A percentile compares a stretch with the other conserved stretches of the same genome.
These are phyloP conservation scores for Schizochytrium sp. DNA, from an alignment of 108 stramenopile species.

Conservation along the genomic window DNA sequence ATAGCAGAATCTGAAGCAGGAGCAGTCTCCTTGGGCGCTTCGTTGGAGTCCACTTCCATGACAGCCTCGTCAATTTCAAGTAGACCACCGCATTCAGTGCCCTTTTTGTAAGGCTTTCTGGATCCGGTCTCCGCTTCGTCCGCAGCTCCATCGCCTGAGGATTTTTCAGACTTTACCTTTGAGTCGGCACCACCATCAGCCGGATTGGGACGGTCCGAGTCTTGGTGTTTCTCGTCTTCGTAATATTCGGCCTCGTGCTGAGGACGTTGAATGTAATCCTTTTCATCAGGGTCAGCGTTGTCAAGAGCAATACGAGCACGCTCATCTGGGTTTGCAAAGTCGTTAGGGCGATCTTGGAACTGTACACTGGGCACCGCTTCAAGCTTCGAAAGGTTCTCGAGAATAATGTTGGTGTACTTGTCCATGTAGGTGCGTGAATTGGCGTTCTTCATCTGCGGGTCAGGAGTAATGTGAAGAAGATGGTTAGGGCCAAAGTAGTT, in stretches of 20 bases:
- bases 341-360: constrained; percentile 89
- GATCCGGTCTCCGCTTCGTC: background rate
- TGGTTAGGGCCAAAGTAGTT: constrained; percentile 99
- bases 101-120: constrained; percentile 47
- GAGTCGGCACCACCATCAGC: background rate
- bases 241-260: constrained; percentile 62
- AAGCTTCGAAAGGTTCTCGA: constrained; percentile 84
- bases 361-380: constrained; percentile 88
- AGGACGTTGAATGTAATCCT: background rate
- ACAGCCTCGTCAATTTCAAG: background rate
- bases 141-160: background rate
- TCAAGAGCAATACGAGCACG: constrained; percentile 71
- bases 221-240: constrained; percentile 45
- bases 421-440: constrained; percentile 80
- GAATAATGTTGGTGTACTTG: constrained; percentile 79
- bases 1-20: background rate
- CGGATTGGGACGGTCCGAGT: background rate
- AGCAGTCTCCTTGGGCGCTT: constrained; percentile 1
- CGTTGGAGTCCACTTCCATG: constrained; percentile 6
- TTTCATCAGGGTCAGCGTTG: background rate
- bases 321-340: constrained; percentile 72
- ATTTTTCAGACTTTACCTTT: background rate
- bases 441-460: constrained; percentile 82
- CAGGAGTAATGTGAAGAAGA: constrained; percentile 91
- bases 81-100: constrained; percentile 33